Base-by-base conservation (phyloP, 176 grass and related monocot genomes). In the Triticum monococcum region DNA sequence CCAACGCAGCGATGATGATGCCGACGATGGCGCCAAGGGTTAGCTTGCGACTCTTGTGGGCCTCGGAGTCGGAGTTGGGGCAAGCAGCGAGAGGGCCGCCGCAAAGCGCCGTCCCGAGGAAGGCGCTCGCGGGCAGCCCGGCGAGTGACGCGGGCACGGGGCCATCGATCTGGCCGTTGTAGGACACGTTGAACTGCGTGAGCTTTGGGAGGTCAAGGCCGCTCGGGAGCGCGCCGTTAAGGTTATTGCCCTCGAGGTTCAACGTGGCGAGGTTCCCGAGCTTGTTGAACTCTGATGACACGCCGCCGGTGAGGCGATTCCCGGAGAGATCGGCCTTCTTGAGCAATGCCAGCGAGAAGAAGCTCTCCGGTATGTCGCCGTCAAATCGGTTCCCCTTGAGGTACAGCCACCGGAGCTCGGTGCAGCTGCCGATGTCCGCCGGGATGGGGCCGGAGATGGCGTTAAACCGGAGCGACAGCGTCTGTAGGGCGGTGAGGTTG, bases 391-490 rank as follows among this genome's bases (percentile, higher is more conserved):
- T 98, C 6, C 59, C 57, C 0, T 32, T 31, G 7, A 98, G 62
- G 88, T 79, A 76, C 3, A 98, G 5, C 1, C 33, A 45, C 3
- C 63, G 13, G 12, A 98, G 91, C 40, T 80, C 22, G 16, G 26
- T 25, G 79, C 88, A 90, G 64, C 31, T 50, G 83, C 79, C 81
- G 72, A 98, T 76, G 69, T 98, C 96, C 3, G 50, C 67, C 0
- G 93, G 96, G 64, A 98, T 91, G 5, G 9, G 52, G 12, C 93
- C 96, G 23, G 74, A 77, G 64, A 98, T 85, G 45, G 12, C 57
- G 85, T 98, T 98, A 80, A 78, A 70, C 33, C 96, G 91, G 41
- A 98, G 89, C 33, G 91, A 95, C 10, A 98, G 89, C 26, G 59
- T 54, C 72, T 9, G 59, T 59, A 98, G 89, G 8, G 90, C 91